A percentile compares a stretch with the other conserved stretches of the same genome.
Evolutionary conservation across 768 basidiomycete species (phyloP).

Genomic region (Tulasnella sp.): DNA sequence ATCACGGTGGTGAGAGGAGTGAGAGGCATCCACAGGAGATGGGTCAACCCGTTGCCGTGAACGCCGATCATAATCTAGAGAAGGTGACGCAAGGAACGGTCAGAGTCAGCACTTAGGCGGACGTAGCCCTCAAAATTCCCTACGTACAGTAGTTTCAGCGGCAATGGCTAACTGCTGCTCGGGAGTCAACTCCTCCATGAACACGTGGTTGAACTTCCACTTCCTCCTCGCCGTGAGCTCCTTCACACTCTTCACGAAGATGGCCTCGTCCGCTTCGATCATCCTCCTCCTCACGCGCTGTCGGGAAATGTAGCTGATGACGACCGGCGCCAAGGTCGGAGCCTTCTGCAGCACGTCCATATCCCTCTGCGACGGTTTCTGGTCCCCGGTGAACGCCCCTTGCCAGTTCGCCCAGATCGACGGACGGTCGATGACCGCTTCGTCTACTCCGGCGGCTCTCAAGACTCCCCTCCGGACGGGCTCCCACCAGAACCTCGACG

Average conservation of each 20-base stretch:
- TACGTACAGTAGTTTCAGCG: constrained; percentile 45
- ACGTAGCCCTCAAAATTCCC: background rate
- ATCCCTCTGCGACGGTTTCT: constrained; percentile 7
- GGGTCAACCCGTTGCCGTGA: constrained; percentile 48
- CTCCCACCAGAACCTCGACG: constrained; percentile 26
- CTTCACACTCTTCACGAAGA: constrained; percentile 43
- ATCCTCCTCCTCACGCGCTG: constrained; percentile 48
- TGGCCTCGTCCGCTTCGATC: constrained; percentile 42
- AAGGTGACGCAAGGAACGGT: background rate
- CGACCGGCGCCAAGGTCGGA: constrained; percentile 34
- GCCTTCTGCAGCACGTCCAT: constrained; percentile 31
- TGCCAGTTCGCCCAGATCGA: background rate
- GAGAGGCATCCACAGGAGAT: constrained; percentile 49
- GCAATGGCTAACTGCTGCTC: constrained; percentile 48
- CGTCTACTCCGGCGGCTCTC: background rate
- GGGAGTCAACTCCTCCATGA: constrained; percentile 32
- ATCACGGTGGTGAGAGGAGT: constrained; percentile 47
- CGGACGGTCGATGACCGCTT: constrained; percentile 34
- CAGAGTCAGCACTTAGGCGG: background rate
- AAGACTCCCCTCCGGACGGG: constrained; percentile 28
- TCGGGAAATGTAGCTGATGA: constrained; percentile 41
- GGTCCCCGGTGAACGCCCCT: background rate
- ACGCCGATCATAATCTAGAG: constrained; percentile 48
- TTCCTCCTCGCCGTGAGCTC: constrained; percentile 45
- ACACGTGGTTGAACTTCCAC: constrained; percentile 42